Evolutionary conservation across 2,329 filamentous ascomycete species (phyloP), one percentile per base, ranked within the genome.

Genomic region (Basipetospora sp.): DNA sequence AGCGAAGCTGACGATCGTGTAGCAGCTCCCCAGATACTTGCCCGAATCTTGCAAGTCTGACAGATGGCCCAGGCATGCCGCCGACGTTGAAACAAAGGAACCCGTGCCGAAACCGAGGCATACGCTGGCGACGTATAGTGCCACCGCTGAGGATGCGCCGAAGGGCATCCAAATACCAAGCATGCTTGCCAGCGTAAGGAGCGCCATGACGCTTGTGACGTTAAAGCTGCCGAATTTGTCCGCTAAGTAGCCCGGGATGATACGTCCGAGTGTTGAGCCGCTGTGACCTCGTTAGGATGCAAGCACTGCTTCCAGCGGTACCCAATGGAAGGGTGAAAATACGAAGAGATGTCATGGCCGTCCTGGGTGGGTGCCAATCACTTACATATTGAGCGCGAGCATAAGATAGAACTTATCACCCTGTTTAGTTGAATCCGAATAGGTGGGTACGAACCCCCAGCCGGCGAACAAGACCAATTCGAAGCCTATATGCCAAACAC

Each of bases 161-260:
- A 67, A 63, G 0, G 69, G 82, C 17, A 92, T 64, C 84, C 84
- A 93, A 15, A 87, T 53, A 3, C 70, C 75, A 4, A 80, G 69
- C 4, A 79, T 57, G 19, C 61, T 59, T 28, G 60, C 53, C 11
- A 80, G 61, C 41, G 64, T 69, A 5, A 68, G 46, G 1, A 65
- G 55, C 17, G 85, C 69, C 0, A 79, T 77, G 15, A 74, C 54
- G 32, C 88, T 71, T 57, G 90, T 80, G 36, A 77, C 72, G 51
- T 94, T 93, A 61, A 84, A 92, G 4, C 84, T 73, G 1, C 86
- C 86, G 3, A 85, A 53, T 34, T 67, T 71, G 52, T 94, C 86
- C 0, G 84, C 79, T 8, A 84, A 59, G 43, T 80, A 68, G 0
- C 85, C 84, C 0, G 85, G 83, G 0, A 86, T 62, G 56, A 75